These are phyloP conservation scores for Chrysosphaeria jannelii DNA, from an alignment of 2,329 filamentous ascomycete species.

Conservation along the genomic window DNA sequence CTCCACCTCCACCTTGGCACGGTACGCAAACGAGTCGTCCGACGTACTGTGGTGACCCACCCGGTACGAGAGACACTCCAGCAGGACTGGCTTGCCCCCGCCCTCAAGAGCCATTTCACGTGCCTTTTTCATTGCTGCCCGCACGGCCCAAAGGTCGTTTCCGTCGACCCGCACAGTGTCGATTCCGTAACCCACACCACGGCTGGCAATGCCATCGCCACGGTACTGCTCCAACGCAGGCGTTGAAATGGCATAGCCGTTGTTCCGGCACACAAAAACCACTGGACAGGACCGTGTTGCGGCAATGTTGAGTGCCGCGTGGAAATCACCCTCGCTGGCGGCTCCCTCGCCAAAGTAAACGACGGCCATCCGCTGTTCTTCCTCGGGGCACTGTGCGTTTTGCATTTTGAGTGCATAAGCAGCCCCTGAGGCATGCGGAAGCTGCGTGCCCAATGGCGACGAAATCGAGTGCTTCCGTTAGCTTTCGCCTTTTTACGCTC, in stretches of 20 bases:
- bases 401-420: conserved; percentile 56
- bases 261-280: conserved; percentile 57
- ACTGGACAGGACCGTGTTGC: conserved; percentile 48
- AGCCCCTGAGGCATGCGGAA: conserved; percentile 49
- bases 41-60: conserved; percentile 87
- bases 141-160: conserved; percentile 54
- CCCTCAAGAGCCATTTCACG: conserved; percentile 48
- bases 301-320: conserved; percentile 54
- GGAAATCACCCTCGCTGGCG: conserved; percentile 57
- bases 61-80: conserved; percentile 96
- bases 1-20: conserved; percentile 71
- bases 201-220: conserved; percentile 50
- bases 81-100: conserved; percentile 55
- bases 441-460: conserved; percentile 48
- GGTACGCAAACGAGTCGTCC: conserved; percentile 90
- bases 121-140: conserved; percentile 38
- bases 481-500: not conserved
- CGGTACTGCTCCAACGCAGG: conserved; percentile 58
- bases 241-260: conserved; percentile 55
- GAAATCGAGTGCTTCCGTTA: conserved; percentile 49
- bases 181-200: conserved; percentile 57
- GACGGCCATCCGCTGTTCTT: conserved; percentile 28
- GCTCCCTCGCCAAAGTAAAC: conserved; percentile 66
- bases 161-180: conserved; percentile 58
- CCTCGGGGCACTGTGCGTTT: conserved; percentile 29